Base-by-base conservation (phyloP, 176 grass and related monocot genomes). In the Tillandsia leiboldiana region DNA sequence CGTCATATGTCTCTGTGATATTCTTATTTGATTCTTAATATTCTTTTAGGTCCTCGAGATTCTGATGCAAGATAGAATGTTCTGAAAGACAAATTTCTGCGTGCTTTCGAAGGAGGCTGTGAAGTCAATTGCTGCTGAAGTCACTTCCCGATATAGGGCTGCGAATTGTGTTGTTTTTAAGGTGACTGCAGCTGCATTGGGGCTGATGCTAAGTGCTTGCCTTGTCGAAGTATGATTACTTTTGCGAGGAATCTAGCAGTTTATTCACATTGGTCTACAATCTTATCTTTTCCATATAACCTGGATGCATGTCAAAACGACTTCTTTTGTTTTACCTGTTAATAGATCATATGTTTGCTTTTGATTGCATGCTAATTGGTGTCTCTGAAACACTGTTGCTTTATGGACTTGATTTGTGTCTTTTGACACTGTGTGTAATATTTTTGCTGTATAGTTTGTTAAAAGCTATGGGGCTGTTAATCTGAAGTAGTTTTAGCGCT, bases 401-500 rank as follows among this genome's bases (percentile, higher is more conserved):
- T 70, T 72, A 3, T n/a, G 0, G 56, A 10, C 15, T 75, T 71
- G 53, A 78, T 65, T 47, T 65, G 2, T 71, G 53, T 77, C 51
- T 2, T 64, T 26, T 77, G 6, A 12, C 58, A 64, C 51, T 20
- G 18, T 74, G 65, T 85, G 42, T 68, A 66, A 78, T 65, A n/a
- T 50, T 65, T 50, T 68, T 77, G 61, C 28, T 33, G 51, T 48
- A 56, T 68, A 17, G 57, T 11, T 78, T 54, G 67, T 12, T 75
- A 24, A 62, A 83, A 69, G 61, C 79, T 51, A 29, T 13, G 33
- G 33, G 33, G 17, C 50, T 68, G 18, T 20, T 81, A 2, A 62
- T 78, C 71, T 83, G 67, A 83, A 86, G 72, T 81, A 57, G 72
- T 86, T 83, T 80, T 67, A 75, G 80, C 77, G 66, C 75, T 75